Evolutionary conservation across 441 rosid species (phyloP), one percentile per base, ranked within the genome.

Genomic region (Melastoma candidum): DNA sequence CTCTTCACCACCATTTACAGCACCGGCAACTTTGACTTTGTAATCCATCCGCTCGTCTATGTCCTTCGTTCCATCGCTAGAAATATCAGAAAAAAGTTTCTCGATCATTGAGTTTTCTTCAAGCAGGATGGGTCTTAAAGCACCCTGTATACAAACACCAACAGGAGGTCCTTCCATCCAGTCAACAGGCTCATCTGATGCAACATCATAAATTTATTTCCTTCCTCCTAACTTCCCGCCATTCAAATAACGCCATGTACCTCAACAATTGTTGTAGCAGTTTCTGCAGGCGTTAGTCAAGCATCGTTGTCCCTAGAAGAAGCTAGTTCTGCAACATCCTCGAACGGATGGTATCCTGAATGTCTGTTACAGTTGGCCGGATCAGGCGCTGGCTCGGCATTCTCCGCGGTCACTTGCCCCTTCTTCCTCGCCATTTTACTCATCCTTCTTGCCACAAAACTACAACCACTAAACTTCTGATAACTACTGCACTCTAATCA

Each of bases 101-200:
- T 77, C 70, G 68, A 84, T 81, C 60, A 72, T 84, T 52, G 88
- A 72, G 59, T 83, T 81, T 59, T 83, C 97, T 60, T 89, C 84
- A 41, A 75, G 75, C 51, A 81, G 69, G 58, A 81, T 82, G 66
- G 85, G 90, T 61, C 85, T 84, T 71, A 93, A 51, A 66, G 86
- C 68, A 66, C 96, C 96, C 64, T 86, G 96, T 69, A 93, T 76
- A 44, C 80, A 80, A 73, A 93, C 64, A 58, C 96, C 95, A 68
- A 85, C 87, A 52, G 96, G 81, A 44, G 93, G 93, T 64, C 84
- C 80, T 63, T 84, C 87, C 95, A 93, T 84, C 86, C 95, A 86
- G 70, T 89, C 85, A 56, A 84, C 59, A 60, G 95, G 77, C 72
- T 70, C 90, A 78, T 81, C 86, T 66, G 88, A 77, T 53, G 85